phyloP scores from a whole-genome alignment of 768 basidiomycete genomes.

The Exidia glandulosa region DNA sequence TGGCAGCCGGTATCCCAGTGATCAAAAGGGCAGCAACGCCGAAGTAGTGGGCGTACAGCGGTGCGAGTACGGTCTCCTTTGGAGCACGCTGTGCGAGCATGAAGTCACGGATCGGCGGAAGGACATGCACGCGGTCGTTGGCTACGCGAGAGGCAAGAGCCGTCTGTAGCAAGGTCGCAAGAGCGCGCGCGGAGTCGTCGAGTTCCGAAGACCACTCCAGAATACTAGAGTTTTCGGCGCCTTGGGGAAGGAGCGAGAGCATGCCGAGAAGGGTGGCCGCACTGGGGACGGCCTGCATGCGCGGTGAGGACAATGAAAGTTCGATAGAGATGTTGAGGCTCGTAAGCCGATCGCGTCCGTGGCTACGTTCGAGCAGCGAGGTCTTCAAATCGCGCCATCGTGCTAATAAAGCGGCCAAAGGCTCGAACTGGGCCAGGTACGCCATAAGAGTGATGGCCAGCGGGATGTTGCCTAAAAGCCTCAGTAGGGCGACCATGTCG shows the following conservation, averaged over 20 bases:
- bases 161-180: background rate
- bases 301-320: background rate
- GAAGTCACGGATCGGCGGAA: background rate
- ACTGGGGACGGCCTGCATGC: background rate
- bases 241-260: background rate
- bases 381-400: background rate
- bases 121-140: background rate
- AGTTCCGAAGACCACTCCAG: slow-evolving; percentile 6
- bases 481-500: background rate
- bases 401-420: background rate
- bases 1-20: too few relatives aligned
- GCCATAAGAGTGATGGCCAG: background rate
- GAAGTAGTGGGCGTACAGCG: background rate
- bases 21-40: background rate
- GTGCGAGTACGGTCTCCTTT: background rate
- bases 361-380: background rate
- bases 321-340: background rate
- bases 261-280: background rate
- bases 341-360: background rate
- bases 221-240: slow-evolving; percentile 6
- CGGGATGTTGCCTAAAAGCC: background rate
- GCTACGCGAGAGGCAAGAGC: background rate
- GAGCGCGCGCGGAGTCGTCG: background rate
- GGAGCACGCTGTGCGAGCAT: background rate
- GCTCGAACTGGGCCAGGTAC: background rate